Conservation (phyloP, 495 filamentous ascomycete species). For the Xylaria scruposa region DNA sequence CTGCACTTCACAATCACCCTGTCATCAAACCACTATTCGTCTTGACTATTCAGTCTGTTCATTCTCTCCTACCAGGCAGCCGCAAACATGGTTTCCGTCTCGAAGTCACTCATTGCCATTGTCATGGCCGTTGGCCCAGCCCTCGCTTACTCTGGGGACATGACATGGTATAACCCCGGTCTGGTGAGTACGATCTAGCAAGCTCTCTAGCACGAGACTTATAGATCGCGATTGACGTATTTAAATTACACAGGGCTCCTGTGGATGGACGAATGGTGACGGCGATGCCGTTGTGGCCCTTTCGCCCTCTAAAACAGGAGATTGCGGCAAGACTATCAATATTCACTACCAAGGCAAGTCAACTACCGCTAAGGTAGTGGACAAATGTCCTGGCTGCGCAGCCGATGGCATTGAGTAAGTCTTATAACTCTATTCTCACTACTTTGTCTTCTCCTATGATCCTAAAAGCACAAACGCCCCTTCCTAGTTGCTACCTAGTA, state of each 20-base stretch:
- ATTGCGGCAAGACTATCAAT: conserved; percentile 68
- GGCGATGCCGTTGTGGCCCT: conserved; percentile 52
- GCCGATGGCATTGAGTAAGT: conserved; percentile 47
- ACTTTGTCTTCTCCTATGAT: background rate
- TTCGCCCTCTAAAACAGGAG: conserved; percentile 39
- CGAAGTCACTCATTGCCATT: conserved; percentile 30
- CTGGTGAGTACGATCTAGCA: conserved; percentile 23
- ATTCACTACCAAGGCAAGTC: conserved; percentile 64
- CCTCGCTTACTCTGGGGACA: conserved; percentile 45
- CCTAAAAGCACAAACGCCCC: background rate
- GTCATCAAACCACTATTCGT: background rate
- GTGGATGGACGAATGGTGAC: conserved; percentile 48
- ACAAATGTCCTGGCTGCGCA: conserved; percentile 77
- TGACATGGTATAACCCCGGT: conserved; percentile 54
- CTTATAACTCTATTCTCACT: background rate
- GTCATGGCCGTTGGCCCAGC: conserved; percentile 25
- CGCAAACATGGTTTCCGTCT: background rate
- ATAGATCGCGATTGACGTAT: background rate
- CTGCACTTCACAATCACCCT: background rate
- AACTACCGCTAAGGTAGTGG: conserved; percentile 62
- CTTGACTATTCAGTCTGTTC: background rate
- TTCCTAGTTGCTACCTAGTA: background rate
- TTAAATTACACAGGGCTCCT: conserved; percentile 39
- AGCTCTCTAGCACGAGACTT: background rate
- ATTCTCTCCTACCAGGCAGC: background rate